Percentiles rank a stretch among this genome's conserved stretches.
Evolutionary conservation across 2,329 filamentous ascomycete species (phyloP).

Genomic region (Fusarium torreyae): DNA sequence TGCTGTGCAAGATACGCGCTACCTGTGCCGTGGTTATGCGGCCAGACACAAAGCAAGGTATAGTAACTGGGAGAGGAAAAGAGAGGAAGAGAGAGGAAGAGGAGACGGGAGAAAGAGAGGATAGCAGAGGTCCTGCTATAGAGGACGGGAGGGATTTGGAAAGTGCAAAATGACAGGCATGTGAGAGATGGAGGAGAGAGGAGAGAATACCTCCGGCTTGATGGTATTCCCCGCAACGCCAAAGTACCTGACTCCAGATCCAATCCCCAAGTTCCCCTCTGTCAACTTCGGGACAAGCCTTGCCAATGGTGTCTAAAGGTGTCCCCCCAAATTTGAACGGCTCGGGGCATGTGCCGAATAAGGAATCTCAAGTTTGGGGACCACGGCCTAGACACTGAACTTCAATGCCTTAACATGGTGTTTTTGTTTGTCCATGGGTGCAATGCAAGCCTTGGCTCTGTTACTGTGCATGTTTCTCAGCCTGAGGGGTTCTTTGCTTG

Average conservation of each 20-base stretch:
- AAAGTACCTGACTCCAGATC: conserved; percentile 48
- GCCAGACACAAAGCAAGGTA: conserved; percentile 18
- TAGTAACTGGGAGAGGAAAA: conserved; percentile 6
- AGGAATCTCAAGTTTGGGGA: conserved; percentile 33
- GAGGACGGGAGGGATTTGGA: neutral
- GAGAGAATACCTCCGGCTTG: conserved; percentile 39
- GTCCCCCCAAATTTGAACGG: conserved; percentile 22
- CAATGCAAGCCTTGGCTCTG: no score
- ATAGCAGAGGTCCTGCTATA: conserved; percentile 24
- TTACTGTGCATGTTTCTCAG: conserved; percentile 8
- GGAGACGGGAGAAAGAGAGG: conserved; percentile 19
- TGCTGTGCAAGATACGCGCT: conserved; percentile 9
- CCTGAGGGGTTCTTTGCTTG: conserved; percentile 26
- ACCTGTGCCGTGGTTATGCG: conserved; percentile 7
- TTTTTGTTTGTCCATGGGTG: conserved; percentile 6
- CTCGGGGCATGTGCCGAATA: conserved; percentile 39
- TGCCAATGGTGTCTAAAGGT: conserved; percentile 21
- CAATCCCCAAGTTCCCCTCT: conserved; percentile 34
- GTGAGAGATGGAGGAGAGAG: conserved; percentile 34
- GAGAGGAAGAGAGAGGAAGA: conserved; percentile 22
- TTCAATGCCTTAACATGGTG: conserved; percentile 2
- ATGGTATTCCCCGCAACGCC: conserved; percentile 26
- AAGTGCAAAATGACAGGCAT: conserved; percentile 39
- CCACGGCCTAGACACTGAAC: neutral
- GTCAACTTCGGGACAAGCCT: conserved; percentile 39